phyloP scores from a whole-genome alignment of 805 yeast species.

The Blastobotrys americana region DNA sequence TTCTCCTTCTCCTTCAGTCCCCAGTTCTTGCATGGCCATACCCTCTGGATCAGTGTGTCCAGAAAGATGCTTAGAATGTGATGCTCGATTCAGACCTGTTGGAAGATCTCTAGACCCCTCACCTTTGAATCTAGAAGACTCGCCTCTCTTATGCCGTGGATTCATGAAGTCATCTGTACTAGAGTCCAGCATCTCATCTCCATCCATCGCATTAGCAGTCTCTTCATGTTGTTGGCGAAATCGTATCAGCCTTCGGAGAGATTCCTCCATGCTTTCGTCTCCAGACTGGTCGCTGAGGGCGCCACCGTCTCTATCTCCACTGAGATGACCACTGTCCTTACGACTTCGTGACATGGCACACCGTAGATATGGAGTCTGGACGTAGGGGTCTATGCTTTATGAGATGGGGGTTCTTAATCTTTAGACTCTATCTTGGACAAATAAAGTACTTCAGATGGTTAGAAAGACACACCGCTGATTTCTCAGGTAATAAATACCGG shows the following conservation, averaged over 20 bases:
- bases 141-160: conserved; percentile 2
- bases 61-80: conserved; percentile 2
- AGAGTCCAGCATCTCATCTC: conserved; percentile 2
- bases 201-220: conserved; percentile 2
- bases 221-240: conserved; percentile 9
- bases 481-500: too few relatives aligned
- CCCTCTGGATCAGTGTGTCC: conserved; percentile 8
- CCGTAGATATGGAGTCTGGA: too few relatives aligned
- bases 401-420: too few relatives aligned
- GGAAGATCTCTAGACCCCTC: background rate
- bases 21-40: conserved; percentile 21
- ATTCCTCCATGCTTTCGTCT: conserved; percentile 9
- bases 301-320: background rate
- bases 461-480: too few relatives aligned
- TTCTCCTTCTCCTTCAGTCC: conserved; percentile 16
- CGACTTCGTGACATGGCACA: too few relatives aligned
- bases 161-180: conserved; percentile 1
- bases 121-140: background rate
- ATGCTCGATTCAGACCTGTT: conserved; percentile 2
- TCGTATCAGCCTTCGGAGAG: conserved; percentile 7
- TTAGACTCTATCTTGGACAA: too few relatives aligned
- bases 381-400: too few relatives aligned
- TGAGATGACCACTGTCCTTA: too few relatives aligned
- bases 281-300: background rate
- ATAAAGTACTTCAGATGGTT: too few relatives aligned